phyloP scores from a whole-genome alignment of 192 early-diverging fungal genomes.

The Allomyces macrogynus region DNA sequence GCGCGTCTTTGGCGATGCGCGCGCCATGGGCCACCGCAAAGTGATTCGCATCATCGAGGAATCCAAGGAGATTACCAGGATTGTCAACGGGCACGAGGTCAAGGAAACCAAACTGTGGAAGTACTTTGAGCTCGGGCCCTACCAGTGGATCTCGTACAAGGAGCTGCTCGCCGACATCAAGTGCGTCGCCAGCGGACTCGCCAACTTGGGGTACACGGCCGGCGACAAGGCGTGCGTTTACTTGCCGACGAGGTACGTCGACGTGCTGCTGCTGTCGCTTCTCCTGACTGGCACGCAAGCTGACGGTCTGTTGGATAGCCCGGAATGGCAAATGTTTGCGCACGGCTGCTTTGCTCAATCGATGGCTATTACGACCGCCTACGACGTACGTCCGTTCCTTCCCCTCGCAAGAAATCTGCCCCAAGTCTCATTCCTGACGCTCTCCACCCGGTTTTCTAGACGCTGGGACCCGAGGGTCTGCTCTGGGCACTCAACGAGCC shows the following conservation, averaged over 20 bases:
- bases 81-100: constrained; percentile 27
- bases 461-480: constrained; percentile 66
- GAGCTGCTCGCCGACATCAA: constrained; percentile 33
- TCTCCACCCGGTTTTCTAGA: constrained; percentile 5
- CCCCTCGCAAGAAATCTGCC: no score
- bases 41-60: constrained; percentile 49
- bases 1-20: constrained; percentile 27
- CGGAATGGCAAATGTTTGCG: no score
- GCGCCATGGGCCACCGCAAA: constrained; percentile 48
- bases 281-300: no score
- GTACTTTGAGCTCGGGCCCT: constrained; percentile 55
- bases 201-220: constrained; percentile 31
- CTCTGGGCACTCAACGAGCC: constrained; percentile 64
- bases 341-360: constrained; percentile 40
- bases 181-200: constrained; percentile 48
- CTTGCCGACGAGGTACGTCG: constrained; percentile 25
- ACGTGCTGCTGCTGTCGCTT: no score
- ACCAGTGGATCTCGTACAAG: constrained; percentile 58
- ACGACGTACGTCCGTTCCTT: constrained; percentile 13
- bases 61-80: constrained; percentile 47
- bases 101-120: constrained; percentile 64
- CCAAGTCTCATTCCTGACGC: no score
- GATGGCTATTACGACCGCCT: constrained; percentile 61
- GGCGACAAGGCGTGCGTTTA: constrained; percentile 37
- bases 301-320: background rate